These are phyloP conservation scores for Solanum chiquidenum DNA, from an alignment of 257 asterid genomes.

Conservation along the genomic window DNA sequence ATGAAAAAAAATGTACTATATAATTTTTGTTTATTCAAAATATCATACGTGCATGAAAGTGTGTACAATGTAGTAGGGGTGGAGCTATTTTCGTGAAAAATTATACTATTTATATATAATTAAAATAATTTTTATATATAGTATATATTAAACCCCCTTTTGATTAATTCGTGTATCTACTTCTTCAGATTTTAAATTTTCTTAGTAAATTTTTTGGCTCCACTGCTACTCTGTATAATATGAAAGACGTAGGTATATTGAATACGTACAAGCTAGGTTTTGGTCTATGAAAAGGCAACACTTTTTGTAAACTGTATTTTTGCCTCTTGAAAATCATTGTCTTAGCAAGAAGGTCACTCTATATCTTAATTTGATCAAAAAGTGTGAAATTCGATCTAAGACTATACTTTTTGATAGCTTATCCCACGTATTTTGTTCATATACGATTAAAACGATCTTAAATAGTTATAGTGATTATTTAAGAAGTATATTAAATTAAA, in stretches of 20 bases:
- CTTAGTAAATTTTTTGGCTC: accelerated
- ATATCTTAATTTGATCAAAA: not conserved
- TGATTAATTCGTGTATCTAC: too few species aligned
- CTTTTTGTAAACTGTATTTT: not conserved
- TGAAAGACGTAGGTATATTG: not conserved
- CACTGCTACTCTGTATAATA: too few species aligned
- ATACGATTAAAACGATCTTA: not conserved
- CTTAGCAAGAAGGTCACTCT: not conserved
- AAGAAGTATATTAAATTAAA: not conserved
- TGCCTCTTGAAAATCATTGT: not conserved
- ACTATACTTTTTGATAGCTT: not conserved
- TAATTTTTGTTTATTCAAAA: too few species aligned
- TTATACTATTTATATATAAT: too few species aligned
- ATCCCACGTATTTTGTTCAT: not conserved
- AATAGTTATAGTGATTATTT: not conserved
- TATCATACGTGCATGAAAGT: too few species aligned
- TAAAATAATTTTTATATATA: too few species aligned
- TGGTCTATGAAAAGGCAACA: not conserved
- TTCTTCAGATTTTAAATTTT: too few species aligned
- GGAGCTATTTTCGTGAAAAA: too few species aligned
- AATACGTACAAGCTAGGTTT: too few species aligned
- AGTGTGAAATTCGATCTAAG: not conserved
- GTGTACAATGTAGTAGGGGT: too few species aligned
- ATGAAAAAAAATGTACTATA: not conserved
- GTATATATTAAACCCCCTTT: accelerated